Evolutionary conservation across 305 asterid genomes (phyloP), one percentile per base, ranked within the genome.

Genomic region (Solanum hybrid): DNA sequence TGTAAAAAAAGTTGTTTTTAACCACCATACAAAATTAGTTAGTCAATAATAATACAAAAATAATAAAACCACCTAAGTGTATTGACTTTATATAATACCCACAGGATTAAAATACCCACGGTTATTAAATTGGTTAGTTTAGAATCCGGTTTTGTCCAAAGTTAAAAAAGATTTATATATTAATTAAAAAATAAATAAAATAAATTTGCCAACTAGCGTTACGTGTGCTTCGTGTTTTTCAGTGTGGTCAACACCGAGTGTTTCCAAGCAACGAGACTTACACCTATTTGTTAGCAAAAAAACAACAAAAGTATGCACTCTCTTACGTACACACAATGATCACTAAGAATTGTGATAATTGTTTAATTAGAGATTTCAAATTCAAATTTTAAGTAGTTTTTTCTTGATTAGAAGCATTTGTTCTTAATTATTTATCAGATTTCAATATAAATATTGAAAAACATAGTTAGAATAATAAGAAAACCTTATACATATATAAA

Each of bases 341-440:
- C 26, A 77, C 27, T 5, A 10, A 17, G 27, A 2, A 32, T 76
- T 32, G 42, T 5, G 3, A 7, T 8, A 2, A 27, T 6, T 0
- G 4, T 24, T 27, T 29, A 29, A 3, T 73, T 1, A 13, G 3
- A 73, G 11, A 1, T 27, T 29, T 73, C 0, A 29, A 0, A 1
- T 73, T 73, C 5, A 0, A 73, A 1, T 14, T 14, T 73, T 0
- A 13, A 3, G 1, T 27, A 13, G 0, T 0, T 3, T 26, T 71
- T 71, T 71, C 1, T 71, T 0, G 1, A 66, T n/a, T 4, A 7
- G 1, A 66, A 66, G 6, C 6, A 66, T 69, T 64, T 64, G 2
- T 22, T 64, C 2, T 7, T 3, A 64, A 9, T 64, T 64, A 64
- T 64, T 64, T 64, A 64, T 64, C 0, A 64, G 6, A 3, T 64